Evolutionary conservation across 2,329 filamentous ascomycete genomes (phyloP).

Genomic region (Penicillium occitanis): DNA sequence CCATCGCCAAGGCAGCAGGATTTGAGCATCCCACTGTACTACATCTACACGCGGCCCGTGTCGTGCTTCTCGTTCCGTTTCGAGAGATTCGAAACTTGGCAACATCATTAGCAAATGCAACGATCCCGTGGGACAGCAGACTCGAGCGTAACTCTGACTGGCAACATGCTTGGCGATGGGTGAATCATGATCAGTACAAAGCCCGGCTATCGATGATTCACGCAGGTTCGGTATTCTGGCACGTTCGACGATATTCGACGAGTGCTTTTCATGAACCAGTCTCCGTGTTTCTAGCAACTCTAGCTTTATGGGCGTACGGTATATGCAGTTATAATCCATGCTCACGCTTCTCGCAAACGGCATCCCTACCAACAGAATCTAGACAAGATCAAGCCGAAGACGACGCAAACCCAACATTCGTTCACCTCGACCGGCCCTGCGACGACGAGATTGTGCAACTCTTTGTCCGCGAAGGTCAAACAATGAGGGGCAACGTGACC

Average conservation of each 20-base stretch:
- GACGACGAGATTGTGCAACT: conserved; percentile 60
- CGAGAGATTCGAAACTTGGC: conserved; percentile 49
- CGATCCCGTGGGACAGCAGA: conserved; percentile 32
- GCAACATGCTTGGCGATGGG: conserved; percentile 52
- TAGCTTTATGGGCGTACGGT: conserved; percentile 52
- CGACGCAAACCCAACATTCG: conserved; percentile 43
- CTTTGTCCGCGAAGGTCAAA: conserved; percentile 53
- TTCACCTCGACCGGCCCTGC: conserved; percentile 56
- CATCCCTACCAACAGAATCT: neutral
- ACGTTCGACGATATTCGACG: conserved; percentile 51
- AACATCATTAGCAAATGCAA: conserved; percentile 35
- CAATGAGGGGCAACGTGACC: conserved; percentile 53
- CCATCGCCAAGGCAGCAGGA: conserved; percentile 50
- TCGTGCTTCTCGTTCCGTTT: conserved; percentile 54
- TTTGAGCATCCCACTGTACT: conserved; percentile 57
- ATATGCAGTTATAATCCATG: conserved; percentile 29
- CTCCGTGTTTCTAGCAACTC: conserved; percentile 47
- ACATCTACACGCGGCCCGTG: conserved; percentile 56
- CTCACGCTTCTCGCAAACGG: conserved; percentile 30
- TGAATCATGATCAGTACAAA: conserved; percentile 54
- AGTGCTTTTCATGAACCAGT: conserved; percentile 52
- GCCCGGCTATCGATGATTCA: conserved; percentile 58
- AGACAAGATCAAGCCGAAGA: conserved; percentile 19
- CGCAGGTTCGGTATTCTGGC: conserved; percentile 54
- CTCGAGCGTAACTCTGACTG: conserved; percentile 34